A percentile compares a stretch with the other conserved stretches of the same genome.
Evolutionary conservation across 345 rosid species (phyloP).

Genomic region (Arabidopsis arenosa): DNA sequence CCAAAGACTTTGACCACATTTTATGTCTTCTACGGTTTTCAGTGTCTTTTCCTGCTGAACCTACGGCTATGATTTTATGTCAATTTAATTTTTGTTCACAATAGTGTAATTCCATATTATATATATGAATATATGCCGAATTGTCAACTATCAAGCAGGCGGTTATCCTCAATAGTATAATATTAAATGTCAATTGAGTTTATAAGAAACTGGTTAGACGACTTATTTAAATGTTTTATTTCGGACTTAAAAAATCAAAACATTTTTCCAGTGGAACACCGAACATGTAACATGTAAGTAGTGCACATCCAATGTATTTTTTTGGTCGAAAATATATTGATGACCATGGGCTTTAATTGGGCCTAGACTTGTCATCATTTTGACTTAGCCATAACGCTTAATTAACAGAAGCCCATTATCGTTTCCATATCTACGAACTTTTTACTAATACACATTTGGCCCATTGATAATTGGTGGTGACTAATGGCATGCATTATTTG

Average conservation of each 20-base stretch:
- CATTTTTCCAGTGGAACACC: not conserved
- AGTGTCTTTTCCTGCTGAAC: constrained; percentile 37
- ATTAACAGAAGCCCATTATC: constrained; percentile 4
- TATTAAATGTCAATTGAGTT: not conserved
- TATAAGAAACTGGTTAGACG: not conserved
- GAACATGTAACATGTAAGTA: not conserved
- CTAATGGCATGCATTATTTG: not conserved
- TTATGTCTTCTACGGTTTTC: constrained; percentile 31
- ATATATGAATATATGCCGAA: not conserved
- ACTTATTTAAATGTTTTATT: not conserved
- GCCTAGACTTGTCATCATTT: not conserved
- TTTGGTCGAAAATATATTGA: not conserved
- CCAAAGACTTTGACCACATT: constrained; percentile 38
- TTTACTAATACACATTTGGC: constrained; percentile 3
- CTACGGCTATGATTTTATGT: constrained; percentile 31
- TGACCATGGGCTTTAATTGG: constrained; percentile 3
- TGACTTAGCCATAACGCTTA: not conserved
- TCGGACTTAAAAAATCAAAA: not conserved
- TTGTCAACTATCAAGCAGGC: constrained; percentile 19
- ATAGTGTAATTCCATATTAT: constrained; percentile 12
- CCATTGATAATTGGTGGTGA: constrained; percentile 1
- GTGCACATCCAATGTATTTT: not conserved
- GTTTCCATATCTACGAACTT: not conserved
- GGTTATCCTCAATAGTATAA: not conserved
- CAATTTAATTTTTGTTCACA: not conserved